phyloP scores from a whole-genome alignment of 352 stramenopile genomes.

The Phytophthora pinifolia region DNA sequence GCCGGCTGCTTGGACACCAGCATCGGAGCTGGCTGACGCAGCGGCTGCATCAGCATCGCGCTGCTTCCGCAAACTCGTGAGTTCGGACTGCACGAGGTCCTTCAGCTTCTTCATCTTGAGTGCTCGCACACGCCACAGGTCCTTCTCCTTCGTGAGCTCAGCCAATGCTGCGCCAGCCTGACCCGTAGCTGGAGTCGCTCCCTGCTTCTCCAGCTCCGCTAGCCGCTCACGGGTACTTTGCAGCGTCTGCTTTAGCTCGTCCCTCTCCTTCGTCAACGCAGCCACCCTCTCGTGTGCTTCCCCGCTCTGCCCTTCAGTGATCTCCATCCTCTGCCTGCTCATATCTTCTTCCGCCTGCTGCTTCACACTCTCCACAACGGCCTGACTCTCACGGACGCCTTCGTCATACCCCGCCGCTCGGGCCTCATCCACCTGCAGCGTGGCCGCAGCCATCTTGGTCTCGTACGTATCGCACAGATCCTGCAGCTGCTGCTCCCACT shows the following conservation, averaged over 20 bases:
- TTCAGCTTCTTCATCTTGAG: conserved; percentile 89
- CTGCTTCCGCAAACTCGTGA: conserved; percentile 43
- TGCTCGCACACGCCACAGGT: conserved; percentile 76
- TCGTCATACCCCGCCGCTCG: conserved; percentile 67
- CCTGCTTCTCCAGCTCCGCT: conserved; percentile 27
- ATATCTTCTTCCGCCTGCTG: conserved; percentile 52
- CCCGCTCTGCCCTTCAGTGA: conserved; percentile 4
- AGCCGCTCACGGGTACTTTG: conserved; percentile 20
- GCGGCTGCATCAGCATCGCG: conserved; percentile 19
- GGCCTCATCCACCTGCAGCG: conserved; percentile 79
- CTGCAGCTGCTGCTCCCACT: conserved; percentile 65
- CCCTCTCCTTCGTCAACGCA: conserved; percentile 31
- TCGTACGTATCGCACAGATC: conserved; percentile 73
- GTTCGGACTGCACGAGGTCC: conserved; percentile 59
- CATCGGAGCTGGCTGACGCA: conserved; percentile 4
- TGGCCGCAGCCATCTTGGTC: conserved; percentile 64
- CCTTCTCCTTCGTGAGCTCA: conserved; percentile 52
- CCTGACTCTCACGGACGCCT: conserved; percentile 74
- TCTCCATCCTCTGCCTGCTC: conserved; percentile 24
- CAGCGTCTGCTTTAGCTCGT: conserved; percentile 27
- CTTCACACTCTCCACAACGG: conserved; percentile 61
- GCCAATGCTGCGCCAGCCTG: conserved; percentile 15
- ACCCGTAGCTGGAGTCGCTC: background rate
- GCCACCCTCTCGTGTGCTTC: conserved; percentile 11
- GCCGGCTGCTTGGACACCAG: background rate